These are phyloP conservation scores for Yamadazyma sp. DNA, from an alignment of 805 yeast genomes.

Conservation along the genomic window DNA sequence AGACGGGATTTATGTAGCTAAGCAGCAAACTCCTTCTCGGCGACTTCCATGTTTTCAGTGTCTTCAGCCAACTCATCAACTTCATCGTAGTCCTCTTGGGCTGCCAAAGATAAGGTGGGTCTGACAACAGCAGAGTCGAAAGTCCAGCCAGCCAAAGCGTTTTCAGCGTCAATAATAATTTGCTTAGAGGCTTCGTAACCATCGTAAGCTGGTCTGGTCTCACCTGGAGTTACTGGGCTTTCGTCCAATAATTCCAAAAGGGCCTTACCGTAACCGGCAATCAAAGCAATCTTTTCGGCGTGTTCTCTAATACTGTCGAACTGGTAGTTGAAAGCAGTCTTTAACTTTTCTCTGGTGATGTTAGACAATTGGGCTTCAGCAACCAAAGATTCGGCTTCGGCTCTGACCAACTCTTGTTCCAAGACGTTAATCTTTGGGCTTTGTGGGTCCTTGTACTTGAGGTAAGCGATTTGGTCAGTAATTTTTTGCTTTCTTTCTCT, in stretches of 20 bases:
- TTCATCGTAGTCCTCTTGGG: constrained; percentile 56
- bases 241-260: constrained; percentile 93
- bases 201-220: constrained; percentile 96
- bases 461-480: constrained; percentile 95
- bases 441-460: constrained; percentile 97
- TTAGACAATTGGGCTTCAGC: constrained; percentile 99
- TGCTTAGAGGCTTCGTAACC: constrained; percentile 98
- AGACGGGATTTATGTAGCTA: constrained; percentile 4
- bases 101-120: constrained; percentile 80
- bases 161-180: constrained; percentile 95
- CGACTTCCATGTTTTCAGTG: constrained; percentile 44
- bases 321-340: constrained; percentile 96
- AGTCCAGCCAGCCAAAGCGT: constrained; percentile 95
- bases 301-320: constrained; percentile 93
- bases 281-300: constrained; percentile 92
- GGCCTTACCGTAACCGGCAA: constrained; percentile 99
- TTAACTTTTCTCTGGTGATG: constrained; percentile 96
- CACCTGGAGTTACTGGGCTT: constrained; percentile 98
- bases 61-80: constrained; percentile 45
- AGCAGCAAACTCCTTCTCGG: constrained; percentile 49
- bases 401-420: constrained; percentile 98
- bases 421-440: constrained; percentile 92
- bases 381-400: constrained; percentile 97
- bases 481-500: constrained; percentile 97
- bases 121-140: constrained; percentile 92